Base-by-base conservation (phyloP, 2,329 filamentous ascomycete genomes). In the Colletotrichum lini region DNA sequence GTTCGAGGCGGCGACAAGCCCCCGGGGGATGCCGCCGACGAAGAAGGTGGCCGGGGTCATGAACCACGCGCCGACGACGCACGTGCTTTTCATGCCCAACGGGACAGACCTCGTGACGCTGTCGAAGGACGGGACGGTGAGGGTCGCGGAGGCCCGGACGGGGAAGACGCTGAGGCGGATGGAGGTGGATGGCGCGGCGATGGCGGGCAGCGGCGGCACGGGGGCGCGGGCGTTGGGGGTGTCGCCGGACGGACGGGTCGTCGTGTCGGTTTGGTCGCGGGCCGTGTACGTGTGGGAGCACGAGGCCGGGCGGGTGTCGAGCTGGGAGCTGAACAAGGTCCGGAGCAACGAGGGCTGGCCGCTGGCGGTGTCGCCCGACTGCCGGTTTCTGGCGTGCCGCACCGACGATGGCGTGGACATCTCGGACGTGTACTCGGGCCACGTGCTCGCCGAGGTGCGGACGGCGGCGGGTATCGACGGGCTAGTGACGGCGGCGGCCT, bases 321-420 rank as follows among this genome's bases (percentile, higher is more conserved):
- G 77, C 3, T 84, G 83, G 74, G 77, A 78, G 64, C 76, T 84
- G 45, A 76, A 79, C 65, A 69, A 76, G 3, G 76, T 79, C n/a
- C 77, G 83, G 21, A 50, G 56, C 56, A 71, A 50, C 16, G 83
- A 84, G 70, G 83, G 82, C 35, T 84, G 82, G 82, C 82, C 83
- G 23, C 73, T 84, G 62, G 78, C 76, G 47, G 77, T 84, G 42
- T 84, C 83, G 4, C 75, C 80, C 2, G 81, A 84, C 70, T 79
- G 79, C 30, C 73, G 78, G 53, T 82, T 79, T 72, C 76, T 84
- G 75, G 77, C 75, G 21, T 82, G 80, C 72, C 77, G 83, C 69
- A 84, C 80, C 0, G 83, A 84, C 63, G 78, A 80, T 4, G 83
- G 83, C 8, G 80, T 84, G 63, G 83, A 84, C 26, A 73, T 84